phyloP scores from a whole-genome alignment of 371 early-diverging fungal species.

The Circinella minor region DNA sequence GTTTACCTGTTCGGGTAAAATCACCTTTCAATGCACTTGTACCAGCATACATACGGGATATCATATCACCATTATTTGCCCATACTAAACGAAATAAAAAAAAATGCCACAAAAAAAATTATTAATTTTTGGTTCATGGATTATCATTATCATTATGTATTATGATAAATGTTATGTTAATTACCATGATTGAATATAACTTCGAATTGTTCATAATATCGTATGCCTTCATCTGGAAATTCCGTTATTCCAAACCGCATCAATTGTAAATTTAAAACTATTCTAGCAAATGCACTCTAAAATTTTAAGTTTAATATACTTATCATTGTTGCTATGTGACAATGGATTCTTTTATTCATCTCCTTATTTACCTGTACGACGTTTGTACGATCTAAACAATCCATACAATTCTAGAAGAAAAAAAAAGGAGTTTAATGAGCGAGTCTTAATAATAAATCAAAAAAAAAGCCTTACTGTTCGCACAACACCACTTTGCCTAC shows the following conservation, averaged over 20 bases:
- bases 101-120: no score
- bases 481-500: slow-evolving; percentile 48
- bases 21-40: slow-evolving; percentile 78
- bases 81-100: slow-evolving; percentile 40
- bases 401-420: slow-evolving; percentile 92
- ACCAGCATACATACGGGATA: slow-evolving; percentile 69
- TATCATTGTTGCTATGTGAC: neutral
- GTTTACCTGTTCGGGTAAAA: slow-evolving; percentile 71
- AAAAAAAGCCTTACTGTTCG: slow-evolving; percentile 39
- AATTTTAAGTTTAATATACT: neutral
- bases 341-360: neutral
- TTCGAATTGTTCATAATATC: slow-evolving; percentile 65
- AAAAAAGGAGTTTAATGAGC: neutral
- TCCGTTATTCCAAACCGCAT: slow-evolving; percentile 69
- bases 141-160: neutral
- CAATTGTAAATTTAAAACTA: slow-evolving; percentile 69
- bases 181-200: slow-evolving; percentile 62
- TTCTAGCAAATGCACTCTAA: slow-evolving; percentile 84
- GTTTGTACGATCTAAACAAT: slow-evolving; percentile 99
- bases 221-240: slow-evolving; percentile 65
- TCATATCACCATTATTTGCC: slow-evolving; percentile 74
- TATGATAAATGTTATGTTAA: neutral
- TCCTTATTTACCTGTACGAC: slow-evolving; percentile 77
- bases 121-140: neutral
- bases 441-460: neutral